These are phyloP conservation scores for Scleroderma citrinum DNA, from an alignment of 768 basidiomycete genomes.

Conservation along the genomic window DNA sequence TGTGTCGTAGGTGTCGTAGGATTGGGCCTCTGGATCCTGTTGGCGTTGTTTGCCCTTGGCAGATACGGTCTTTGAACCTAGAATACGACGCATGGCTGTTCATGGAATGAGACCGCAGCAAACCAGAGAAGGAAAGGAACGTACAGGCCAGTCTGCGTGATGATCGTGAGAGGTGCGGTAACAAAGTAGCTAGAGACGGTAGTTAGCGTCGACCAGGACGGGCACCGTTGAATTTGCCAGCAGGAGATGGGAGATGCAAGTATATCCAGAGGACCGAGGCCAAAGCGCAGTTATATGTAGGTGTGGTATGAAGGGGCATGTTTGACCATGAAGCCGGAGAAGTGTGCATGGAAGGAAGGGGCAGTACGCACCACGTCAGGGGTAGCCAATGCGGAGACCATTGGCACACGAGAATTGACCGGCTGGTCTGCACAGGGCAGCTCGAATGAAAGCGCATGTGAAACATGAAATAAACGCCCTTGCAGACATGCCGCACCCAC, in stretches of 20 bases:
- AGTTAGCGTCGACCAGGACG: conserved; percentile 1
- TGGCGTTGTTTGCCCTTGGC: conserved; percentile 24
- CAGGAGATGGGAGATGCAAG: not conserved
- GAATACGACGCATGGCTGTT: conserved; percentile 27
- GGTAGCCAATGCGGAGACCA: not conserved
- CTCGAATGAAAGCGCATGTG: not conserved
- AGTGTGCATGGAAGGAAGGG: not conserved
- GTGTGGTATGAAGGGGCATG: conserved; percentile 6
- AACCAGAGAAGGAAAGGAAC: conserved; percentile 9
- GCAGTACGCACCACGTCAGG: not conserved
- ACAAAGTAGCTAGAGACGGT: not conserved
- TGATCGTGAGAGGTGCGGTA: conserved; percentile 7
- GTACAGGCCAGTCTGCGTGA: conserved; percentile 12
- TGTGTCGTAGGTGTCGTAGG: not conserved
- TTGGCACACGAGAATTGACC: not conserved
- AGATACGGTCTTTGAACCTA: conserved; percentile 21
- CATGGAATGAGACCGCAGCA: conserved; percentile 8
- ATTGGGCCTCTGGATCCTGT: conserved; percentile 6
- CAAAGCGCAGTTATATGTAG: not conserved
- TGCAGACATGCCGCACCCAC: conserved; percentile 1
- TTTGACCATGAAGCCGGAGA: conserved; percentile 10
- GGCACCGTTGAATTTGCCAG: conserved; percentile 1
- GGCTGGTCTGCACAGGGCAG: not conserved
- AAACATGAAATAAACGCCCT: not conserved
- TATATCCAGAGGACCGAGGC: not conserved